Conservation (phyloP, 2,329 filamentous ascomycete species). For the Ambrosiella xylebori region DNA sequence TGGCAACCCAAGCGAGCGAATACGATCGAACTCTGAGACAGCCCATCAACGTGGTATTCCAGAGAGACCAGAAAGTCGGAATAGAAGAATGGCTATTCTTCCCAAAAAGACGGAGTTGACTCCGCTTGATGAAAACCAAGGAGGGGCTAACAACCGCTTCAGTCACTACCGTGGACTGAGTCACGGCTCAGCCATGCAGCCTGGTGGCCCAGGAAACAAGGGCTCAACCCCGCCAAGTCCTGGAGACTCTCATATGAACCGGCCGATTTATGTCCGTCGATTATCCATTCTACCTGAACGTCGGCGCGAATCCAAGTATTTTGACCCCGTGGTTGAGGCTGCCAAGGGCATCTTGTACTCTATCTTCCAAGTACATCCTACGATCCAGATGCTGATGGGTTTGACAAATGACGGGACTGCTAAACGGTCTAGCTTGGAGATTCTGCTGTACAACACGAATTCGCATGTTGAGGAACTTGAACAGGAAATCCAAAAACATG, state of each 20-base stretch:
- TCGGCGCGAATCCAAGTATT: conserved; percentile 41
- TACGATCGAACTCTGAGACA: conserved; percentile 49
- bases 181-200: conserved; percentile 52
- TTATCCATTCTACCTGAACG: conserved; percentile 47
- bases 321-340: conserved; percentile 44
- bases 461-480: conserved; percentile 49
- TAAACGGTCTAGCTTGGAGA: conserved; percentile 46
- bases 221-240: conserved; percentile 41
- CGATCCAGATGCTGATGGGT: conserved; percentile 47
- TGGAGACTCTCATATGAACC: conserved; percentile 37
- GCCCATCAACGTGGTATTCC: conserved; percentile 29
- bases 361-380: conserved; percentile 50
- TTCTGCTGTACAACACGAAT: conserved; percentile 51
- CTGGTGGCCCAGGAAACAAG: conserved; percentile 23
- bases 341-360: conserved; percentile 51
- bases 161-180: conserved; percentile 51
- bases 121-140: conserved; percentile 44
- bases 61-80: conserved; percentile 37
- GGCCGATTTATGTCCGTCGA: conserved; percentile 45
- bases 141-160: conserved; percentile 38
- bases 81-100: conserved; percentile 46
- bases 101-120: conserved; percentile 44
- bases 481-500: conserved; percentile 45
- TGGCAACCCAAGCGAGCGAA: conserved; percentile 49
- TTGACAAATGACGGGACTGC: conserved; percentile 42